A percentile compares a stretch with the other conserved stretches of the same genome.
phyloP scores from a whole-genome alignment of 164 flowering plant genomes.

The Cinnamomum micranthum region DNA sequence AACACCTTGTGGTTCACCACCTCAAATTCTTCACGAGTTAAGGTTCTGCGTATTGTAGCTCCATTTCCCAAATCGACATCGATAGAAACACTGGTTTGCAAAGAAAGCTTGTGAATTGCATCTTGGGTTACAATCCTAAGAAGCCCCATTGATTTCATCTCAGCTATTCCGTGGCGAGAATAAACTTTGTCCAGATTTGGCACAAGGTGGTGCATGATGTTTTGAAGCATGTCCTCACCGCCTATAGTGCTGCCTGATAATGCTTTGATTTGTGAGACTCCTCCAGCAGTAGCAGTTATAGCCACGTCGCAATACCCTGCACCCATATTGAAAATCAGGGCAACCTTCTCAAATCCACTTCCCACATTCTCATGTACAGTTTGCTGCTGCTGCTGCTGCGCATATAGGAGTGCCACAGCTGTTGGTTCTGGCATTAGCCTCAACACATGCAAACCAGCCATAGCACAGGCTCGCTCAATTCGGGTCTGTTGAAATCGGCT shows the following conservation, averaged over 20 bases:
- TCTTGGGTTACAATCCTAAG: conserved; percentile 80
- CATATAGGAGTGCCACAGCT: conserved; percentile 80
- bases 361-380: conserved; percentile 55
- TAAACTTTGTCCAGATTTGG: conserved; percentile 48
- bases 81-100: conserved; percentile 40
- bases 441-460: conserved; percentile 85
- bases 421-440: conserved; percentile 96
- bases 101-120: conserved; percentile 72
- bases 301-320: conserved; percentile 89
- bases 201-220: conserved; percentile 58
- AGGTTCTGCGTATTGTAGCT: conserved; percentile 33
- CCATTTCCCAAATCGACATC: conserved; percentile 72
- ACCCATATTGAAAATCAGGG: conserved; percentile 83
- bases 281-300: conserved; percentile 81
- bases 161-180: conserved; percentile 45
- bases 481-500: conserved; percentile 80
- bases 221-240: conserved; percentile 85
- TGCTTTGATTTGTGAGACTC: conserved; percentile 87
- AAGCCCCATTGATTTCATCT: conserved; percentile 56
- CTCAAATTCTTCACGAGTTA: conserved; percentile 62
- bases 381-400: conserved; percentile 75
- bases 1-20: conserved; percentile 53
- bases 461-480: conserved; percentile 91
- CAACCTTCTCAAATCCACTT: conserved; percentile 76
- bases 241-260: conserved; percentile 68